Base-by-base conservation (phyloP, 192 early-diverging fungal genomes). In the Coemansia sp. region DNA sequence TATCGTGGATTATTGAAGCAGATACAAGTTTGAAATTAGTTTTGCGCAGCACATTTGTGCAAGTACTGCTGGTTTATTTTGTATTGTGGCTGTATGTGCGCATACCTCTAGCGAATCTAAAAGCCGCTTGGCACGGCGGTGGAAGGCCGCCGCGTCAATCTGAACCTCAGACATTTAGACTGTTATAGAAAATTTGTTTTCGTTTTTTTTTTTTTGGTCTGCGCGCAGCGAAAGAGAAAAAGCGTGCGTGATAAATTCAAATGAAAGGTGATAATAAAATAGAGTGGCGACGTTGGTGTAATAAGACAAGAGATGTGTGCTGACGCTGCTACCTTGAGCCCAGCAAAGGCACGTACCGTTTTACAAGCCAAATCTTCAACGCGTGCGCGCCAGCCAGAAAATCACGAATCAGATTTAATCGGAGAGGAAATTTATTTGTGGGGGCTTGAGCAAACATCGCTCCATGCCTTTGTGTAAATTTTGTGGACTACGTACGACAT, bases 151-250 rank as follows among this genome's bases (percentile, higher is more conserved):
- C 25, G 68, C 55, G 53, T 84, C 74, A 50, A 84, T 70, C 51
- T 84, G 72, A 29, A 76, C 82, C 41, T 73, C 74, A n/a, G 77
- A 77, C 79, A 76, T 74, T 63, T 37, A 48, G 45, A n/a, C 45
- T 19, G 45, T 19, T 48, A 48, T 48, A 21, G 45, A 48, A 48
- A 8, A 17, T 44, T 44, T 14, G 4, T 15, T 44, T 44, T 50
- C 4, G 32, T 34, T 34, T 19, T 23, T 27, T 1, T 25, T 10
- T 53, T 29, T 29, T 23, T 11, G n/a, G 50, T 12, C 50, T 10
- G 23, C 50, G 23, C 23, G 25, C 50, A 53, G 25, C 9, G 23
- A 57, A 32, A 6, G 29, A 14, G 29, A 17, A 57, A 57, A 17
- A 4, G 15, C n/a, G 12, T 11, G 25, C 2, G 25, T 6, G 8